Conservation (phyloP, 2,329 filamentous ascomycete species). For the Mycosphaerella arachidis region DNA sequence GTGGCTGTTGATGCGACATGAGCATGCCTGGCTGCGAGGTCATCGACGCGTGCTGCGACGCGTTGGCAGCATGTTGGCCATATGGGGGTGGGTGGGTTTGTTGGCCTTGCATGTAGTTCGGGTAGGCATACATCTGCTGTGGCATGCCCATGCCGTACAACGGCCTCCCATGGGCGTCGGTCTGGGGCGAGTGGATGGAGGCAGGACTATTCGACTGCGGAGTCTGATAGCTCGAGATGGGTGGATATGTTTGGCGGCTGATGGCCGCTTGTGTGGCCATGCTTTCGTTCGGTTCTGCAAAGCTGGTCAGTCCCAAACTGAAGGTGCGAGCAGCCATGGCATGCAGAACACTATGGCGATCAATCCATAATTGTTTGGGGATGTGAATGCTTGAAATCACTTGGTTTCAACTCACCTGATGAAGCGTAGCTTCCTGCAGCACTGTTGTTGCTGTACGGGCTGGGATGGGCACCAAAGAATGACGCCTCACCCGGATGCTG, state of each 20-base stretch:
- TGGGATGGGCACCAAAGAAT: constrained; percentile 73
- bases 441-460: constrained; percentile 77
- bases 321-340: constrained; percentile 20
- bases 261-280: constrained; percentile 63
- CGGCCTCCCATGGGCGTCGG: constrained; percentile 78
- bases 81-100: constrained; percentile 56
- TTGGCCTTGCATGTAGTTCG: constrained; percentile 33
- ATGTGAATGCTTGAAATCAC: constrained; percentile 15
- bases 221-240: constrained; percentile 75
- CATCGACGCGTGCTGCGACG: constrained; percentile 52
- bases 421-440: constrained; percentile 80
- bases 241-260: constrained; percentile 68
- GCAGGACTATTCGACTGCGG: constrained; percentile 93
- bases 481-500: constrained; percentile 64
- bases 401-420: constrained; percentile 61
- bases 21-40: constrained; percentile 48
- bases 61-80: constrained; percentile 43
- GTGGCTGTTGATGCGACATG: constrained; percentile 50
- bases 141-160: constrained; percentile 85
- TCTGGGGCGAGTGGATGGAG: constrained; percentile 84
- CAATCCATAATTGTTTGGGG: constrained; percentile 18
- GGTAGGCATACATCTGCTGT: constrained; percentile 78
- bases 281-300: constrained; percentile 65
- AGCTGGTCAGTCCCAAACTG: constrained; percentile 48
- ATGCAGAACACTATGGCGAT: constrained; percentile 13